Base-by-base conservation (phyloP, 2,329 filamentous ascomycete species). In the Didymella glomerata region DNA sequence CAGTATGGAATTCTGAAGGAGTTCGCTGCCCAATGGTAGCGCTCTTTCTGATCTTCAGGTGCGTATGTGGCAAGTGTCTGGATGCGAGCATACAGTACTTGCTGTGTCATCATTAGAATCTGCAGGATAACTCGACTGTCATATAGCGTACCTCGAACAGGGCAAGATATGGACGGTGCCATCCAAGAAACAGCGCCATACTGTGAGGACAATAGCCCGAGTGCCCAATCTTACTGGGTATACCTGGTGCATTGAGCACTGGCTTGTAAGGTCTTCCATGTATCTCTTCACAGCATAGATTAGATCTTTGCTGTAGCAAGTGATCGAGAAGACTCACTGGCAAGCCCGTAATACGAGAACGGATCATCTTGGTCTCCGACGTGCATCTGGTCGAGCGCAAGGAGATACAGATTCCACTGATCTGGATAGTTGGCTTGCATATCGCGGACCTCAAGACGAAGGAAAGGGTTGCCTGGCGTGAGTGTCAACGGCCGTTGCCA, bases 151-250 rank as follows among this genome's bases (percentile, higher is more conserved):
- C 84, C 78, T 90, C 83, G 62, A 81, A 87, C 1, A 90, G 77
- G 2, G 85, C 81, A 38, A 96, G 79, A 75, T 95, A 96, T 0
- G 92, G 90, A 22, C 92, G 85, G 80, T 96, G 92, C 92, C 92
- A 96, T 28, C 87, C 85, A n/a, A 90, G 84, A 73, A 96, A 95
- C 14, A 96, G 78, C 32, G 90, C 86, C 3, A 91, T 92, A 25
- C 83, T 85, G 75, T 96, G 93, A 5, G 86, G 86, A 73, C 92
- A 96, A 71, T 93, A 96, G 24, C 91, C 90, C 1, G 61, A 48
- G 8, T 41, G 63, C 1, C 64, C 67, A 2, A 68, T 60, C 47
- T 71, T 72, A 9, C 77, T 56, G 79, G 80, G 44, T 0, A 68
- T 40, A 7, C 73, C 72, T 30, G 67, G 61, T 7, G 68, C 74